phyloP scores from a whole-genome alignment of 2,329 filamentous ascomycete species.

The Coniochaeta prunicola region DNA sequence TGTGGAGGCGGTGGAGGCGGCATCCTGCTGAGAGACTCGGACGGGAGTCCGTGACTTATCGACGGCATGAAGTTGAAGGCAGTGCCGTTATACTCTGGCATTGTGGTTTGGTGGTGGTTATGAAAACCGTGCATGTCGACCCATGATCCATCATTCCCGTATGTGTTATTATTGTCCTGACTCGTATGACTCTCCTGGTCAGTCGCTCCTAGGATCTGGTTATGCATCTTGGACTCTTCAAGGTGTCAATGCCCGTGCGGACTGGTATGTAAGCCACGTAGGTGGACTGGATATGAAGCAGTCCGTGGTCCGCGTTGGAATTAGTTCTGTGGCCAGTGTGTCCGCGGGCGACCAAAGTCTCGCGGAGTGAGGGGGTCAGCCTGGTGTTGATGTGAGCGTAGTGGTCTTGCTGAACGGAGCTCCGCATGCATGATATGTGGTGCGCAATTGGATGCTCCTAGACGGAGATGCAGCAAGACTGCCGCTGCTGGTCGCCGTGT shows the following conservation, averaged over 20 bases:
- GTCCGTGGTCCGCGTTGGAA: constrained; percentile 4
- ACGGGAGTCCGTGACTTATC: constrained; percentile 37
- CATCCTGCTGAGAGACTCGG: constrained; percentile 43
- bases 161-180: constrained; percentile 31
- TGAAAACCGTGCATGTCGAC: constrained; percentile 42
- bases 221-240: constrained; percentile 31
- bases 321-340: background rate
- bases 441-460: constrained; percentile 31
- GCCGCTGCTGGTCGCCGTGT: constrained; percentile 5
- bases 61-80: constrained; percentile 53
- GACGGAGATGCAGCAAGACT: constrained; percentile 20
- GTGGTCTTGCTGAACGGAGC: constrained; percentile 32
- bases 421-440: constrained; percentile 37
- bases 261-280: constrained; percentile 10
- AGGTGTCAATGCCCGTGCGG: constrained; percentile 10
- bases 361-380: constrained; percentile 21
- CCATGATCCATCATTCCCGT: constrained; percentile 41
- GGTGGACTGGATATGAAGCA: constrained; percentile 8
- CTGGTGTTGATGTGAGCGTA: constrained; percentile 24
- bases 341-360: constrained; percentile 8
- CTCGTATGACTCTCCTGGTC: constrained; percentile 31
- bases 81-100: constrained; percentile 56
- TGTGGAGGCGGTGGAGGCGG: constrained; percentile 56
- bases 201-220: constrained; percentile 34
- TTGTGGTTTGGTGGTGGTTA: constrained; percentile 60